Evolutionary conservation across 2,329 filamentous ascomycete genomes (phyloP).

Genomic region (Chaetomiaceae sp.): DNA sequence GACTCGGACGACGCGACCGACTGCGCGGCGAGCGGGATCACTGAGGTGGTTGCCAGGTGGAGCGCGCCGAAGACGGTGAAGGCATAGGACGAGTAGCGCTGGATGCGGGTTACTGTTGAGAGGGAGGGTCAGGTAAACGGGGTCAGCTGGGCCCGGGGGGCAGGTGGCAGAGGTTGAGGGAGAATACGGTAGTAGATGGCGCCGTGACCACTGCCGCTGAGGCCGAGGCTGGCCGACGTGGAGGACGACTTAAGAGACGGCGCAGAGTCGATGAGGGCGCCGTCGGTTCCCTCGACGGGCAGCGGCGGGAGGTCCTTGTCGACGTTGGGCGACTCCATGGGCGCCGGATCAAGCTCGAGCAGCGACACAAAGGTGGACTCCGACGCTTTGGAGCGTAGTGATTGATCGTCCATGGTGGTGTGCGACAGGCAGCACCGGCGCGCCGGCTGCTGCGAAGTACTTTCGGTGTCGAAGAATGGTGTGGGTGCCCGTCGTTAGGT

Average conservation of each 20-base stretch:
- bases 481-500: no score
- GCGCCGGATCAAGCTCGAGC: constrained; percentile 73
- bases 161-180: background rate
- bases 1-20: constrained; percentile 71
- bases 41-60: constrained; percentile 73
- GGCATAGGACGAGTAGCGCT: constrained; percentile 84
- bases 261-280: constrained; percentile 20
- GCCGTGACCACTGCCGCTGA: constrained; percentile 59
- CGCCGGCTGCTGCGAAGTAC: constrained; percentile 4
- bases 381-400: constrained; percentile 37
- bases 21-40: constrained; percentile 69
- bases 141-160: background rate
- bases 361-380: constrained; percentile 58
- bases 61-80: constrained; percentile 70
- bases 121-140: background rate
- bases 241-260: constrained; percentile 30
- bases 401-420: constrained; percentile 30
- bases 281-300: constrained; percentile 34
- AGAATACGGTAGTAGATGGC: constrained; percentile 67
- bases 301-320: constrained; percentile 43
- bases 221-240: constrained; percentile 42
- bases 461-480: background rate
- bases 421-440: background rate
- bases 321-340: constrained; percentile 52
- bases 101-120: constrained; percentile 61